A percentile compares a stretch with the other conserved stretches of the same genome.
phyloP scores from a whole-genome alignment of 345 rosid genomes.

The Bretschneidera sinensis region DNA sequence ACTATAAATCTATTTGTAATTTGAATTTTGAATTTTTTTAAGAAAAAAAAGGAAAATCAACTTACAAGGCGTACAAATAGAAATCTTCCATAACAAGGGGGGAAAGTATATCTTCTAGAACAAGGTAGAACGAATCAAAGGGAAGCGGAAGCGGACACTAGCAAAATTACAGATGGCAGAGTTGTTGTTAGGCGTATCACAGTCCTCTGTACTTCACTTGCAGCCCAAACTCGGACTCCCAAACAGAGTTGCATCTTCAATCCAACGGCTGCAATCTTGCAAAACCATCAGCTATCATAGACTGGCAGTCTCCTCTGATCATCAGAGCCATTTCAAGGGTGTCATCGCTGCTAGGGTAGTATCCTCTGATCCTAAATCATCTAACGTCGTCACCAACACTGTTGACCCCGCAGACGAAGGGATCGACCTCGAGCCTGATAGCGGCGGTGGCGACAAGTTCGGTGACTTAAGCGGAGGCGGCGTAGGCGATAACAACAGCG shows the following conservation, averaged over 20 bases:
- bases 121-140: background rate
- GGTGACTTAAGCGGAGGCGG: slow-evolving; percentile 3
- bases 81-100: too few relatives aligned
- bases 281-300: background rate
- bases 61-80: too few relatives aligned
- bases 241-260: background rate
- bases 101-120: background rate
- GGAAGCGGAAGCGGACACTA: too few relatives aligned
- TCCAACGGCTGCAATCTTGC: background rate
- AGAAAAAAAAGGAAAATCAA: too few relatives aligned
- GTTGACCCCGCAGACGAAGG: background rate
- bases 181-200: background rate
- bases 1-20: too few relatives aligned
- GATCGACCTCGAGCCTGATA: background rate
- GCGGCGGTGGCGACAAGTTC: background rate
- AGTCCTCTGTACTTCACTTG: background rate
- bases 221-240: background rate
- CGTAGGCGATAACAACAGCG: slow-evolving; percentile 13
- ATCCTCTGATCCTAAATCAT: background rate
- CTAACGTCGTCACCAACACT: background rate
- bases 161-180: background rate
- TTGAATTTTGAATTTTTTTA: too few relatives aligned
- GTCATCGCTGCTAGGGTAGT: background rate
- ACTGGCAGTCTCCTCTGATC: background rate
- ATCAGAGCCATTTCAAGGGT: background rate